Evolutionary conservation across 495 filamentous ascomycete genomes (phyloP).

Genomic region (Melanomma pulvis-pyrius): DNA sequence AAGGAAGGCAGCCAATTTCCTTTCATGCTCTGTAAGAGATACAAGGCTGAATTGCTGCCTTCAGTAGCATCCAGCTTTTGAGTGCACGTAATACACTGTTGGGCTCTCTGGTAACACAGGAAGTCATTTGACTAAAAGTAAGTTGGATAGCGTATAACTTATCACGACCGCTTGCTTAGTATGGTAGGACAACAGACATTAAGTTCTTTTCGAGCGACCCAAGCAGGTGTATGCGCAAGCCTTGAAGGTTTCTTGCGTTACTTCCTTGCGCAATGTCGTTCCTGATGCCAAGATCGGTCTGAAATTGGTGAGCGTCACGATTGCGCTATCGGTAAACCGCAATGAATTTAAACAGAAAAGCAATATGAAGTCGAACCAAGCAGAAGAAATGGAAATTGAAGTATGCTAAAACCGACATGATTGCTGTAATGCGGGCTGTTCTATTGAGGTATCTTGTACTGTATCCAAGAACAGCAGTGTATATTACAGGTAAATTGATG

Average conservation of each 20-base stretch:
- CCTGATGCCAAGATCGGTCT: constrained; percentile 1
- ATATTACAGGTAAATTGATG: background rate
- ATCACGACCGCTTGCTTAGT: too few species aligned
- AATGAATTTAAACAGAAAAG: background rate
- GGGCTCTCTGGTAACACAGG: background rate
- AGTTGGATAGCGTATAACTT: constrained; percentile 1
- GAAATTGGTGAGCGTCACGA: background rate
- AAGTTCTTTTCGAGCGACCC: too few species aligned
- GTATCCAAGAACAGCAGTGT: background rate
- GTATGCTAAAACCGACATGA: background rate
- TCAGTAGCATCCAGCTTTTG: constrained; percentile 5
- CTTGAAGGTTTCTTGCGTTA: background rate
- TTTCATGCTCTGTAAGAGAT: background rate
- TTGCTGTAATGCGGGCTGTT: background rate
- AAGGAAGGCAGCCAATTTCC: background rate
- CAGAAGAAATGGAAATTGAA: background rate
- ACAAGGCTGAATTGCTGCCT: constrained; percentile 5
- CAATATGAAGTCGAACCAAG: too few species aligned
- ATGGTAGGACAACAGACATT: too few species aligned
- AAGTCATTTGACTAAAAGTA: background rate
- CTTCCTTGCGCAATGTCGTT: background rate
- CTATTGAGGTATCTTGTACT: background rate
- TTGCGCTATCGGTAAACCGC: constrained; percentile 1
- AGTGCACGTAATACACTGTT: background rate
- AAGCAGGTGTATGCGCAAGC: too few species aligned